phyloP scores from a whole-genome alignment of 192 early-diverging fungal species.

The Umbelopsis sp. region DNA sequence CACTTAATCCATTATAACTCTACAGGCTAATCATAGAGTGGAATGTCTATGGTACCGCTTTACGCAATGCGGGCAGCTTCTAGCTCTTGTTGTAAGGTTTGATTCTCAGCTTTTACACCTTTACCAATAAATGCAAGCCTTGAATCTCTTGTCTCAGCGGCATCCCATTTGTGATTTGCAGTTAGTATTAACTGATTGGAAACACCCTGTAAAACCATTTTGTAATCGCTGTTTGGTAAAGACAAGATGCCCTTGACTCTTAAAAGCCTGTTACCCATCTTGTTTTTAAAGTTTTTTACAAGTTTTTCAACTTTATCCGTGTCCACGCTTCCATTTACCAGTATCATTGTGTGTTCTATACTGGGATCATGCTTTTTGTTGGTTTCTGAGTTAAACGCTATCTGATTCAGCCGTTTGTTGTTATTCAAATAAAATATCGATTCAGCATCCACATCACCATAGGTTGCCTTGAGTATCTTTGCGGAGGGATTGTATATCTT shows the following conservation, averaged over 20 bases:
- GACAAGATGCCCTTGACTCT: slow-evolving; percentile 20
- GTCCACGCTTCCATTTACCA: slow-evolving; percentile 20
- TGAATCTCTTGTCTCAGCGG: slow-evolving; percentile 3
- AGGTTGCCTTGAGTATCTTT: not conserved
- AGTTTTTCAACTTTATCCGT: not conserved
- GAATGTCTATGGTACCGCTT: not conserved
- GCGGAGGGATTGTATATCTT: slow-evolving; percentile 12
- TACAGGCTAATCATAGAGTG: too few relatives aligned
- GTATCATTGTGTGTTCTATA: slow-evolving; percentile 4
- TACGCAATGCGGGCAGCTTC: not conserved
- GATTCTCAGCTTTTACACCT: slow-evolving; percentile 3
- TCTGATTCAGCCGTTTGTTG: not conserved
- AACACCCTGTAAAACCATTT: slow-evolving; percentile 21
- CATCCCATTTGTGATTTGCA: slow-evolving; percentile 13
- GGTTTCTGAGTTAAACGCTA: slow-evolving; percentile 5
- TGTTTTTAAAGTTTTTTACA: not conserved
- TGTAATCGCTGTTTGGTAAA: slow-evolving; percentile 6
- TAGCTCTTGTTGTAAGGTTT: not conserved
- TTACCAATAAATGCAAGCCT: slow-evolving; percentile 23
- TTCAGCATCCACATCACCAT: not conserved
- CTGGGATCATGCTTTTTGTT: slow-evolving; percentile 21
- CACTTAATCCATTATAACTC: not conserved
- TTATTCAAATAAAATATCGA: slow-evolving; percentile 2
- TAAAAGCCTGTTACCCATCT: not conserved
- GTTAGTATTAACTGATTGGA: not conserved